These are phyloP conservation scores for Protomyces gravidus DNA, from an alignment of 1,139 yeast genomes.

Conservation along the genomic window DNA sequence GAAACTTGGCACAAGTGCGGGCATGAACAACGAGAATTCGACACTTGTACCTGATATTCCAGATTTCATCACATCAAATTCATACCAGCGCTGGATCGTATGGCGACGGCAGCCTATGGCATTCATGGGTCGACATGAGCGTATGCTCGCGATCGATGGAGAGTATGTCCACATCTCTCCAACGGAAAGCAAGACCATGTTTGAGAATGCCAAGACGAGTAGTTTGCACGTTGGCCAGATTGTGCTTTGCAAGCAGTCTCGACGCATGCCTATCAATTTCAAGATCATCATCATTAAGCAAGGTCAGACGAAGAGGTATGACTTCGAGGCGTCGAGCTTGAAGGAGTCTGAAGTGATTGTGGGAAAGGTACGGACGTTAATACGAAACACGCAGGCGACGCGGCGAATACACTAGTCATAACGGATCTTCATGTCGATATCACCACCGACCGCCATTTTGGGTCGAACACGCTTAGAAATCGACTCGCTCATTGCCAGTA, in stretches of 20 bases:
- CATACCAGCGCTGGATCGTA: conserved; percentile 61
- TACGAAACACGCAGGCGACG: conserved; percentile 8
- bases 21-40: not conserved
- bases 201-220: conserved; percentile 74
- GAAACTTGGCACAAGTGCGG: not conserved
- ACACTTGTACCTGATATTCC: conserved; percentile 6
- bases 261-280: conserved; percentile 72
- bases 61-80: conserved; percentile 7
- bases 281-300: conserved; percentile 74
- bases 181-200: conserved; percentile 62
- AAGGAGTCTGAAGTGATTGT: conserved; percentile 72
- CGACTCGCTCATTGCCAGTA: not conserved
- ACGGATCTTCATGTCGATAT: too few species aligned
- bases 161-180: conserved; percentile 89
- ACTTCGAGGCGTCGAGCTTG: conserved; percentile 67
- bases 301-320: conserved; percentile 69
- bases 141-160: conserved; percentile 84
- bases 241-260: conserved; percentile 67
- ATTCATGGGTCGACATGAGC: conserved; percentile 72
- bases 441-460: not conserved
- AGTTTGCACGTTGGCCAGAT: conserved; percentile 84
- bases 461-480: not conserved
- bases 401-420: not conserved
- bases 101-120: conserved; percentile 86
- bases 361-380: conserved; percentile 49